Evolutionary conservation across 2,329 filamentous ascomycete species (phyloP), one percentile per base, ranked within the genome.

Genomic region (Cordyceps cateniannulata): DNA sequence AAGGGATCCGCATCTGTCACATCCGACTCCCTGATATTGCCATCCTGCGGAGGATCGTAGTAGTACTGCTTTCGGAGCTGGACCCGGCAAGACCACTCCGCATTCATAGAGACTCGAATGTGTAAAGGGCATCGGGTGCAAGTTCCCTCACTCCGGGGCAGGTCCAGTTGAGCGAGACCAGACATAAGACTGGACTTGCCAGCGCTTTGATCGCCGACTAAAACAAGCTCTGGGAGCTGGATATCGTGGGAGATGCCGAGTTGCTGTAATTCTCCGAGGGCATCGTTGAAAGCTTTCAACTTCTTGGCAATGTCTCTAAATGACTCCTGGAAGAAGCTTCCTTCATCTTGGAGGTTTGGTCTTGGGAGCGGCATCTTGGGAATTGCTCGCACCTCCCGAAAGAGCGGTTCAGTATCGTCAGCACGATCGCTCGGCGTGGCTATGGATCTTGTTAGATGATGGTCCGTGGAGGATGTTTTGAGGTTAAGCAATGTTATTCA

Each of bases 51-150:
- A 0, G 76, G 79, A 16, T 78, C 68, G 49, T 83, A 90, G 0
- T 73, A 71, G 66, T 89, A 93, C n/a, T 85, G 83, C 8, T 82
- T 79, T 4, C 87, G 82, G 0, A 96, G 72, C 0, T 80, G 85
- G 0, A 96, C 81, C 0, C 79, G 79, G 58, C 90, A 95, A 0
- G 78, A 83, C 87, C 90, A 95, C 0, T 81, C 75, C 0, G 78
- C 75, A 1, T 75, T 77, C 18, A 76, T 74, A 2, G 83, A 87
- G 0, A 91, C 79, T 0, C 89, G 87, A 55, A 96, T 95, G 59
- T 92, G 89, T 0, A 96, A 81, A 0, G 91, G 91, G 62, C 90
- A 96, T 0, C 88, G 77, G 0, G 92, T 96, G 68, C 92, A 96
- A 0, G 88, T 89, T 0, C 87, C 88, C 4, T 83, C 82, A 45